Conservation (phyloP, 2,329 filamentous ascomycete species). For the Fusarium virguliforme region DNA sequence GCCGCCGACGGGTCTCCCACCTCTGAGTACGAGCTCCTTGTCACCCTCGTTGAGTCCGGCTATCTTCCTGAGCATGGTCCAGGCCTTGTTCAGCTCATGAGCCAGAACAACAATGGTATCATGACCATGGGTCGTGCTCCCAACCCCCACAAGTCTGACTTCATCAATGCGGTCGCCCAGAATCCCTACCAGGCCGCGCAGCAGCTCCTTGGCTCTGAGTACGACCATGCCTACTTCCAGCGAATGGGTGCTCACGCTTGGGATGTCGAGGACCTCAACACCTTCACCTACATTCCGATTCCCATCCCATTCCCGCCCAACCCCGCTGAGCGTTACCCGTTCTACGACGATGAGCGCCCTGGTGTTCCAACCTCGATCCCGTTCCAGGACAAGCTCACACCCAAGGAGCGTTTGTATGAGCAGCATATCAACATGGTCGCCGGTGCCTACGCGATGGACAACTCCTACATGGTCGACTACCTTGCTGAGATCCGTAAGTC, state of each 20-base stretch:
- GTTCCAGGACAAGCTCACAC: too few species aligned
- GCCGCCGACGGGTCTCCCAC: constrained; percentile 36
- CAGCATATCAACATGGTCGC: background rate
- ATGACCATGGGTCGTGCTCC: constrained; percentile 37
- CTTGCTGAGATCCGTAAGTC: background rate
- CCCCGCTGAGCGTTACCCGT: constrained; percentile 5
- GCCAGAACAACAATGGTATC: constrained; percentile 46
- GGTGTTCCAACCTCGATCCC: background rate
- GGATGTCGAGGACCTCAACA: constrained; percentile 14
- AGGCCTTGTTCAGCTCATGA: constrained; percentile 46
- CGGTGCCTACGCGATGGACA: background rate
- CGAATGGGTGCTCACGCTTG: constrained; percentile 16
- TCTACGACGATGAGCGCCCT: constrained; percentile 7
- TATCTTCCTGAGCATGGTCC: constrained; percentile 48
- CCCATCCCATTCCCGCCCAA: constrained; percentile 1
- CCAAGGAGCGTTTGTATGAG: too few species aligned
- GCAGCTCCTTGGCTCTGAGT: constrained; percentile 41
- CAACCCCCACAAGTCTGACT: constrained; percentile 29
- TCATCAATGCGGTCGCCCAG: constrained; percentile 39
- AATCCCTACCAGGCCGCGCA: constrained; percentile 42
- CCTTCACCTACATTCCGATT: constrained; percentile 16
- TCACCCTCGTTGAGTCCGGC: constrained; percentile 44
- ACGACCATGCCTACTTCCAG: constrained; percentile 22
- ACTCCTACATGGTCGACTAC: background rate
- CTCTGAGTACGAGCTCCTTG: constrained; percentile 53